Evolutionary conservation across 2,329 filamentous ascomycete species (phyloP).

Genomic region (Nakataea oryzae): DNA sequence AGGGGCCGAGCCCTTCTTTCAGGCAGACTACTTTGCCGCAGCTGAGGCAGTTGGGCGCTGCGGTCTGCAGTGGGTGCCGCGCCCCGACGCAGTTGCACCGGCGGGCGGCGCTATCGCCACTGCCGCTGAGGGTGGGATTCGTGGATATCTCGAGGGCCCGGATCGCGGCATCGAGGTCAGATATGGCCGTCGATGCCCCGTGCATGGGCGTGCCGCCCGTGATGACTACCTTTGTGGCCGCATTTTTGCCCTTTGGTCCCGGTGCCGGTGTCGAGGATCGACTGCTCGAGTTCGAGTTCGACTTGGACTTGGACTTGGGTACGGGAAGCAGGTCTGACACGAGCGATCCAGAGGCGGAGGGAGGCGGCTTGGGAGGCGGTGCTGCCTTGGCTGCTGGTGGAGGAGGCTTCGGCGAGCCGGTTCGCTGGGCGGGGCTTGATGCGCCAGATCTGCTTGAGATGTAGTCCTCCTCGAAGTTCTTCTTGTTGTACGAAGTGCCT

Average conservation of each 20-base stretch:
- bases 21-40: slow-evolving; percentile 95
- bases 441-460: slow-evolving; percentile 40
- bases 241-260: slow-evolving; percentile 24
- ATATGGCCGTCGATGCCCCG: slow-evolving; percentile 63
- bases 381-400: slow-evolving; percentile 38
- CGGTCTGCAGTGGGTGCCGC: slow-evolving; percentile 77
- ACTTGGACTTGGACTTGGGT: slow-evolving; percentile 46
- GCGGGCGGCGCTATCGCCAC: slow-evolving; percentile 40
- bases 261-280: slow-evolving; percentile 40
- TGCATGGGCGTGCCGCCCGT: slow-evolving; percentile 74
- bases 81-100: slow-evolving; percentile 83
- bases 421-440: slow-evolving; percentile 24
- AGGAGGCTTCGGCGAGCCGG: slow-evolving; percentile 25
- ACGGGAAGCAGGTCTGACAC: slow-evolving; percentile 59
- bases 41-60: slow-evolving; percentile 82
- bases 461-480: slow-evolving; percentile 60
- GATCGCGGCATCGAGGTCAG: slow-evolving; percentile 70
- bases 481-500: slow-evolving; percentile 67
- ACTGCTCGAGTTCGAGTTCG: slow-evolving; percentile 34
- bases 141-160: slow-evolving; percentile 83
- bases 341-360: slow-evolving; percentile 64
- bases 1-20: slow-evolving; percentile 87
- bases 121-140: slow-evolving; percentile 54
- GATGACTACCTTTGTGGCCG: slow-evolving; percentile 52
- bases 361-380: slow-evolving; percentile 41